These are phyloP conservation scores for Plasmodium blacklocki DNA, from an alignment of 169 alveolate genomes.

Conservation along the genomic window DNA sequence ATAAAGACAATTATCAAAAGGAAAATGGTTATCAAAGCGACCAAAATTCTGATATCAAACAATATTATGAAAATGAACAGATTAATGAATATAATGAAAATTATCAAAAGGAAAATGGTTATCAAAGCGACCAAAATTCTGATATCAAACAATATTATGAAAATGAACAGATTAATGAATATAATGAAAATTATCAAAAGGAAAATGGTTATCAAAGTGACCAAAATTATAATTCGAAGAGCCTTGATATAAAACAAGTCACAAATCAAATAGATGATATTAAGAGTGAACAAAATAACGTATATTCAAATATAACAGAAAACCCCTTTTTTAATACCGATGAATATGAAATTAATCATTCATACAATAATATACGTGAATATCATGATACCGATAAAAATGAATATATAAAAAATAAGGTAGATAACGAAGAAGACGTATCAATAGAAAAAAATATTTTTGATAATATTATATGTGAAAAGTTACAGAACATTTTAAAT, in stretches of 20 bases:
- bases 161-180: neutral
- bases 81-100: neutral
- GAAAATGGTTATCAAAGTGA: neutral
- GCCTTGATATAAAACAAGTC: neutral
- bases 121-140: neutral
- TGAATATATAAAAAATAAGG: neutral
- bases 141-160: neutral
- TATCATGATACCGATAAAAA: neutral
- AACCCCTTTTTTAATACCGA: neutral
- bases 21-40: neutral
- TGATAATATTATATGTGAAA: conserved; percentile 41
- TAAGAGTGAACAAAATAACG: neutral
- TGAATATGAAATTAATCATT: neutral
- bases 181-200: neutral
- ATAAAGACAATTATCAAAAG: too few relatives aligned
- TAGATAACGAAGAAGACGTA: neutral
- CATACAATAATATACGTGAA: neutral
- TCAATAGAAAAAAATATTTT: neutral
- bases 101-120: neutral
- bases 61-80: neutral
- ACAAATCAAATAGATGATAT: conserved; percentile 3
- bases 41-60: neutral
- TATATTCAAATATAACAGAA: neutral
- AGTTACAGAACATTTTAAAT: conserved; percentile 33
- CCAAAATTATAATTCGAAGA: too few relatives aligned